A percentile compares a stretch with the other conserved stretches of the same genome.
Evolutionary conservation across 2,329 filamentous ascomycete species (phyloP).

Genomic region (Pyricularia grisea): DNA sequence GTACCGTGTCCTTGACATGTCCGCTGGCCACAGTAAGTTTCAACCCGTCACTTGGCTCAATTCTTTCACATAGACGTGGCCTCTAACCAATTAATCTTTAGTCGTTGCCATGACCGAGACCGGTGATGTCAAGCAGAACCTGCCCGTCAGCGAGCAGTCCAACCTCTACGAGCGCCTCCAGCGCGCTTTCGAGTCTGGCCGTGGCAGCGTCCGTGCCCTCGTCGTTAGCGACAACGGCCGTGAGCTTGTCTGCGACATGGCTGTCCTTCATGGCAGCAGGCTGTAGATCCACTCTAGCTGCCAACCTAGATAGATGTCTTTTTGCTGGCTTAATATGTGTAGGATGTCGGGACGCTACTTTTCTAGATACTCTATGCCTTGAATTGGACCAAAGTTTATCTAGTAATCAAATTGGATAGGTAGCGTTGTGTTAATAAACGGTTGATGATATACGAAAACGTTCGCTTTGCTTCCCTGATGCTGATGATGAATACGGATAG

Average conservation of each 20-base stretch:
- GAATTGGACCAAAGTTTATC: not conserved
- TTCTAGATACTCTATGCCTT: not conserved
- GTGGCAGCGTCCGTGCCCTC: slow-evolving; percentile 87
- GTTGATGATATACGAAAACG: not conserved
- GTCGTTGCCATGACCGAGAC: slow-evolving; percentile 98
- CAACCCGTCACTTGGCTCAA: slow-evolving; percentile 28
- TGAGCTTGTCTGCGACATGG: slow-evolving; percentile 97
- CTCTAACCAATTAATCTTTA: slow-evolving; percentile 6
- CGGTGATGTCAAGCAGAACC: slow-evolving; percentile 93
- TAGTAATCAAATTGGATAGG: not conserved
- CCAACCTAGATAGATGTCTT: not conserved
- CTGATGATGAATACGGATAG: not conserved
- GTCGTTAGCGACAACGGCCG: slow-evolving; percentile 89
- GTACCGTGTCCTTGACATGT: slow-evolving; percentile 97
- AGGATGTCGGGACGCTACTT: not conserved
- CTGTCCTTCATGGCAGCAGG: slow-evolving; percentile 80
- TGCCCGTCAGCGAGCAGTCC: slow-evolving; percentile 92
- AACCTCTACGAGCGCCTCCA: slow-evolving; percentile 73
- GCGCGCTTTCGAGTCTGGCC: slow-evolving; percentile 80
- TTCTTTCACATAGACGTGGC: not conserved
- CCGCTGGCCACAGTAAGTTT: slow-evolving; percentile 47
- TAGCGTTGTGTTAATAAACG: slow-evolving; percentile 1
- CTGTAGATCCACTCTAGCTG: slow-evolving; percentile 21
- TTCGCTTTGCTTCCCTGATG: not conserved
- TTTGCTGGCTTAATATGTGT: not conserved